Base-by-base conservation (phyloP, 2,329 filamentous ascomycete species). In the Zymoseptoria passerinii region DNA sequence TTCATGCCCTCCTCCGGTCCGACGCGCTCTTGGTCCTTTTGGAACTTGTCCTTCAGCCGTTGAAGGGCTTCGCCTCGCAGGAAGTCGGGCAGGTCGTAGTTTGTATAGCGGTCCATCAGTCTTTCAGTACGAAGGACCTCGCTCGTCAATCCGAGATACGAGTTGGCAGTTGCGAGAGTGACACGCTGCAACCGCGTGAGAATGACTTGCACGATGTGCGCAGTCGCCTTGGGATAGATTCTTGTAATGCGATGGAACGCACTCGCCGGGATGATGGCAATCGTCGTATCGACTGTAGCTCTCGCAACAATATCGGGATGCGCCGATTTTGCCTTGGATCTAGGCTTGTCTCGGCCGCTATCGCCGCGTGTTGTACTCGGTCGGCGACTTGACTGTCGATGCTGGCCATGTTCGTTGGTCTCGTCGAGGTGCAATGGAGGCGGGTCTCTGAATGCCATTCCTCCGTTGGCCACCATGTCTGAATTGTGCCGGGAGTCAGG, bases 261-360 rank as follows among this genome's bases (percentile, higher is more conserved):
- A 70, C 91, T 96, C 0, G 94, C 94, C 1, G 95, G 95, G 58
- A 99, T 99, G 63, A 99, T 95, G 5, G 94, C 94, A 73, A 99
- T 96, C 0, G 95, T 99, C 0, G 94, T 99, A 71, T 99, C 95
- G 23, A 95, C 88, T 16, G 91, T 95, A 5, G 94, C 94, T 64
- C 94, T 83, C n/a, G 92, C 94, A 63, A 99, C 90, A 62, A 99
- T 94, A 69, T 99, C 94, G 9, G 94, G 94, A 74, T 99, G 94
- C 0, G 90, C 91, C 13, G 94, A 97, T 63, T 86, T 87, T 9
- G 83, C 66, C 60, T 72, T 78, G 64, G 68, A 74, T 48, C 72
- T 58, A 53, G 50, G 63, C 59, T 63, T 65, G 60, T 40, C 49
- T 40, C 55, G 56, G 16, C 53, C 56, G 52, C 58, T 64, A 18